These are phyloP conservation scores for Climacium dendroides DNA, from an alignment of 225 moss, liverwort and hornwort genomes.

Conservation along the genomic window DNA sequence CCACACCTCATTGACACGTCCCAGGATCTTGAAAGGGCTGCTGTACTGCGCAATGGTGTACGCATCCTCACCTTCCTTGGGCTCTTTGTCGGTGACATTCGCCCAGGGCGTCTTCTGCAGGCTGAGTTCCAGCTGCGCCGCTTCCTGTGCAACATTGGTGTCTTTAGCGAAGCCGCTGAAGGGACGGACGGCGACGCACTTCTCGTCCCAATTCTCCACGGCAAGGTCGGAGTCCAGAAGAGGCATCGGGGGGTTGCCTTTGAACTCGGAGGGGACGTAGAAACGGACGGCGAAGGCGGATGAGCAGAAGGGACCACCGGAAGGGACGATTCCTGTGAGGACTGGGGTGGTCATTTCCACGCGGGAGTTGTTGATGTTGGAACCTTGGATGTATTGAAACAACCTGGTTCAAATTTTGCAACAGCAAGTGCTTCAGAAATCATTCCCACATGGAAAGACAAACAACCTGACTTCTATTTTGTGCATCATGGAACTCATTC, in stretches of 20 bases:
- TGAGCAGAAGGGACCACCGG: slow-evolving; percentile 93
- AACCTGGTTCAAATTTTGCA: slow-evolving; percentile 28
- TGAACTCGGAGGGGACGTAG: slow-evolving; percentile 41
- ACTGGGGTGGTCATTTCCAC: slow-evolving; percentile 87
- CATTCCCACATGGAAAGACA: not conserved
- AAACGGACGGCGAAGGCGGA: slow-evolving; percentile 76
- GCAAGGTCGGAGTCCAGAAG: slow-evolving; percentile 59
- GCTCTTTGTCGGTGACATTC: slow-evolving; percentile 35
- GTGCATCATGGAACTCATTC: not conserved
- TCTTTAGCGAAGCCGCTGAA: slow-evolving; percentile 85
- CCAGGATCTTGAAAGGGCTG: slow-evolving; percentile 62
- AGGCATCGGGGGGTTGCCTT: slow-evolving; percentile 60
- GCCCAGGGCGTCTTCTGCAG: slow-evolving; percentile 40
- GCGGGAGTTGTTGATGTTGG: slow-evolving; percentile 66
- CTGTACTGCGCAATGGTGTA: slow-evolving; percentile 87
- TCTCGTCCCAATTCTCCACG: slow-evolving; percentile 51
- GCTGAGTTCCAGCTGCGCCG: slow-evolving; percentile 49
- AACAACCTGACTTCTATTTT: not conserved
- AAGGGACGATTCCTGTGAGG: slow-evolving; percentile 85
- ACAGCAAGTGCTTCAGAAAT: not conserved
- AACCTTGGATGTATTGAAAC: slow-evolving; percentile 85
- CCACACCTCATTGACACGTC: slow-evolving; percentile 88
- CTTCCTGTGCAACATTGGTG: slow-evolving; percentile 61
- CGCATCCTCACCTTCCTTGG: slow-evolving; percentile 51
- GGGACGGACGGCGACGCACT: slow-evolving; percentile 60